phyloP scores from a whole-genome alignment of 2,329 filamentous ascomycete genomes.

The Penicillium italicum region DNA sequence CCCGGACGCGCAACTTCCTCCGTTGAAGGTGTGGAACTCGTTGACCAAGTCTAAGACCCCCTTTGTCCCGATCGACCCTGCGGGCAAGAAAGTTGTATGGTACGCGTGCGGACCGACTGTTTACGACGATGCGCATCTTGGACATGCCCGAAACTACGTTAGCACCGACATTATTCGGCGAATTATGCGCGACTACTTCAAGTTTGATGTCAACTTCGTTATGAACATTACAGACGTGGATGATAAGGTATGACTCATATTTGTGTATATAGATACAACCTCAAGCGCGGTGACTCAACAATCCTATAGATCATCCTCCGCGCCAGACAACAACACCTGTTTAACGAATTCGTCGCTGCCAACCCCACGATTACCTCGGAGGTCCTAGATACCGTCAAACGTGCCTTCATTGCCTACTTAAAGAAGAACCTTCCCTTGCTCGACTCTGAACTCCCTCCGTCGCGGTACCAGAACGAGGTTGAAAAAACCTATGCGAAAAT shows the following conservation, averaged over 20 bases:
- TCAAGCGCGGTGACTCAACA: conserved; percentile 9
- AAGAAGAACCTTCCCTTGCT: conserved; percentile 65
- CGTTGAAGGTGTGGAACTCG: conserved; percentile 75
- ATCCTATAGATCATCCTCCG: conserved; percentile 56
- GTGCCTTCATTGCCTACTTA: conserved; percentile 55
- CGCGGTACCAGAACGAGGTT: conserved; percentile 47
- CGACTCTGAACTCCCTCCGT: conserved; percentile 43
- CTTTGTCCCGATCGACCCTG: conserved; percentile 68
- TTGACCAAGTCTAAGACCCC: conserved; percentile 70
- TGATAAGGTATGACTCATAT: conserved; percentile 55
- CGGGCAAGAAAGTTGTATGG: conserved; percentile 69
- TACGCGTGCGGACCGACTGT: conserved; percentile 87
- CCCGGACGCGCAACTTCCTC: conserved; percentile 42
- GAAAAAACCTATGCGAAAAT: conserved; percentile 54
- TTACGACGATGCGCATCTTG: conserved; percentile 76
- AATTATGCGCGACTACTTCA: conserved; percentile 78
- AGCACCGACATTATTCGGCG: conserved; percentile 83
- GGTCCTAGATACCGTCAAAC: conserved; percentile 48
- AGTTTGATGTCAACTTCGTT: conserved; percentile 77
- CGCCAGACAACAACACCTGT: conserved; percentile 73
- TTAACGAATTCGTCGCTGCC: conserved; percentile 62
- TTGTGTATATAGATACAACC: background rate
- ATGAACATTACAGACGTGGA: conserved; percentile 92
- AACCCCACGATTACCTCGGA: conserved; percentile 46
- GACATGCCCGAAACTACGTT: conserved; percentile 87